Evolutionary conservation across 2,329 filamentous ascomycete genomes (phyloP), one percentile per base, ranked within the genome.

Genomic region (Talaromyces sp.): DNA sequence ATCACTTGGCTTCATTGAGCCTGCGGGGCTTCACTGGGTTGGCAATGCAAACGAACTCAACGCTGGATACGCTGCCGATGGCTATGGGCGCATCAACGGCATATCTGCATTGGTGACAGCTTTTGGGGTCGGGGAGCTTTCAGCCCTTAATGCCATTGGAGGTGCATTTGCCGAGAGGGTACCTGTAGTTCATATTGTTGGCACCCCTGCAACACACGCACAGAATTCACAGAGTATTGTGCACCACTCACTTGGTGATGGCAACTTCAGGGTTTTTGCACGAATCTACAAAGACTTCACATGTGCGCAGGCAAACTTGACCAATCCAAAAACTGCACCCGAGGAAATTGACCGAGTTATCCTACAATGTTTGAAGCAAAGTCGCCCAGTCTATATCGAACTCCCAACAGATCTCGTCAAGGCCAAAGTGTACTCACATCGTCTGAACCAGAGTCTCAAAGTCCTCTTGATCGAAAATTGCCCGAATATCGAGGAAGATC

Each of bases 211-310:
- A 14, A 76, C 81, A 2, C 65, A 68, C n/a, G 76, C 78, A 1
- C 83, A 85, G 65, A 77, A 80, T 18, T 70, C 74, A 27, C 75
- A 80, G 8, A 70, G 75, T 42, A 60, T 79, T 62, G 71, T 85
- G 2, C 89, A 92, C 73, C 89, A 91, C 73, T 90, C 89, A 0
- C 83, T 91, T 0, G 88, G 81, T 28, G 90, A 91, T 68, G 89
- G 91, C 63, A 89, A 96, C 77, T 96, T 90, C 76, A 87, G 89
- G 64, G 90, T 92, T 60, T 96, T 96, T 74, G 83, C 87, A 67
- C 85, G 90, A 70, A 96, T 96, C 89, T 90, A 83, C 72, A 80
- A 83, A 54, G 76, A 86, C 57, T 86, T 96, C 67, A 90, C 90
- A 0, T 89, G 87, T 72, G 85, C 86, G 27, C 82, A 90, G 44